Conservation (phyloP, 1,284 basidiomycete genomes). For the Pyrrhoderma lamaoense region DNA sequence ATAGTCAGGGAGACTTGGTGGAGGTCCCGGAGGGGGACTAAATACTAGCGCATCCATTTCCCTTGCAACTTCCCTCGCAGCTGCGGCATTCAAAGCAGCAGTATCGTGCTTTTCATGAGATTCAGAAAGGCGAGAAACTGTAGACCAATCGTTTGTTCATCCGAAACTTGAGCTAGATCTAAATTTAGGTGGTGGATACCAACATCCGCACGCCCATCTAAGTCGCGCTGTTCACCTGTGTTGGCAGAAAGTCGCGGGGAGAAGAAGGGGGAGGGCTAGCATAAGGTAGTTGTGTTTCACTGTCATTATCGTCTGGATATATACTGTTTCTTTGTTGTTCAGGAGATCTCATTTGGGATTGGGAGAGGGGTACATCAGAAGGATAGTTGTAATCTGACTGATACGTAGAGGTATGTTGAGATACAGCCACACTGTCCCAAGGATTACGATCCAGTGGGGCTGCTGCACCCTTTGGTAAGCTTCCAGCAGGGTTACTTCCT, state of each 20-base stretch:
- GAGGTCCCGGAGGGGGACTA: constrained; percentile 29
- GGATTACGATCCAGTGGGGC: constrained; percentile 14
- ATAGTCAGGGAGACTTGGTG: constrained; percentile 16
- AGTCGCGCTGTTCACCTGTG: background rate
- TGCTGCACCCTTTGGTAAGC: constrained; percentile 16
- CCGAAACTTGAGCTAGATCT: background rate
- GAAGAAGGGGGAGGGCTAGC: constrained; percentile 10
- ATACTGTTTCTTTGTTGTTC: background rate
- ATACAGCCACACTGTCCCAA: constrained; percentile 6
- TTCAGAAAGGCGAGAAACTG: constrained; percentile 21
- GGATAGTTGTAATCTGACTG: background rate
- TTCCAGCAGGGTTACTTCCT: background rate
- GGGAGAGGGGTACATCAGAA: background rate
- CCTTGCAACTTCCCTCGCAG: constrained; percentile 56
- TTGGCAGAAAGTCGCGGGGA: background rate
- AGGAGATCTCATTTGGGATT: background rate
- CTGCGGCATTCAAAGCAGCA: constrained; percentile 48
- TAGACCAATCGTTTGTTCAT: background rate
- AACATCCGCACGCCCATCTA: no score
- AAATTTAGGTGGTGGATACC: no score
- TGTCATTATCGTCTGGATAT: background rate
- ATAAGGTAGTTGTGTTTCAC: constrained; percentile 1
- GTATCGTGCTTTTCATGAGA: constrained; percentile 30
- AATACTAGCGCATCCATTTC: constrained; percentile 54
- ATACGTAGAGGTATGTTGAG: background rate